Percentiles rank a stretch among this genome's conserved stretches.
phyloP scores from a whole-genome alignment of 2,329 filamentous ascomycete species.

The Xylaria sp. region DNA sequence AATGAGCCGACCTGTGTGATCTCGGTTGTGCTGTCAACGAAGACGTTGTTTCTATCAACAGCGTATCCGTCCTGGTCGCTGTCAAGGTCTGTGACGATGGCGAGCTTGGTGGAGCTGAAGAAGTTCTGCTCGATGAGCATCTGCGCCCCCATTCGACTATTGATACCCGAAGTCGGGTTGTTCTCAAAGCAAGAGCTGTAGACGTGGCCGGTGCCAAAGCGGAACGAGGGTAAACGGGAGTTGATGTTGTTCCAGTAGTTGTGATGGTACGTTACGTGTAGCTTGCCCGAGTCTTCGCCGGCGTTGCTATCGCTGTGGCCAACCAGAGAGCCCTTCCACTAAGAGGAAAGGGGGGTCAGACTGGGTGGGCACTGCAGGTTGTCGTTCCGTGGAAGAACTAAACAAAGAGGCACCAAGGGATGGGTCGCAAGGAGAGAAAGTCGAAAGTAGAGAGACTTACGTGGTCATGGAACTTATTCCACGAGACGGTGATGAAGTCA shows the following conservation, averaged over 20 bases:
- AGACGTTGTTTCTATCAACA: slow-evolving; percentile 58
- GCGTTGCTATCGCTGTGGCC: slow-evolving; percentile 70
- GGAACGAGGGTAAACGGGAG: slow-evolving; percentile 70
- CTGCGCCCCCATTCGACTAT: slow-evolving; percentile 64
- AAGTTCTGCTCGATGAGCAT: slow-evolving; percentile 63
- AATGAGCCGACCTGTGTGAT: slow-evolving; percentile 52
- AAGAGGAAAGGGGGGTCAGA: neutral
- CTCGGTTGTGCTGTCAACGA: slow-evolving; percentile 51
- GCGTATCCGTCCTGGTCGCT: slow-evolving; percentile 59
- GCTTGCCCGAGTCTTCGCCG: slow-evolving; percentile 68
- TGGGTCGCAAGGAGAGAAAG: slow-evolving; percentile 12
- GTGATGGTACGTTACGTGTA: slow-evolving; percentile 73
- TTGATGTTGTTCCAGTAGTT: slow-evolving; percentile 74
- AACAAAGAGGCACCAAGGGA: neutral
- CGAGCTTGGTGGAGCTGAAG: slow-evolving; percentile 58
- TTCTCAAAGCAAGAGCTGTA: slow-evolving; percentile 64
- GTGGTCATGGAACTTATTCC: slow-evolving; percentile 58
- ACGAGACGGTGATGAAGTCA: slow-evolving; percentile 57
- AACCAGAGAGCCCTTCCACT: slow-evolving; percentile 67
- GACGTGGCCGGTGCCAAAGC: slow-evolving; percentile 73
- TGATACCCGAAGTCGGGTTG: slow-evolving; percentile 58
- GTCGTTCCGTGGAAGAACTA: neutral
- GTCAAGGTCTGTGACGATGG: slow-evolving; percentile 57
- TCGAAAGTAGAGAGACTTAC: slow-evolving; percentile 2
- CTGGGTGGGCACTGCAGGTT: neutral